Evolutionary conservation across 768 basidiomycete species (phyloP), one percentile per base, ranked within the genome.

Genomic region (Podaxis sp.): DNA sequence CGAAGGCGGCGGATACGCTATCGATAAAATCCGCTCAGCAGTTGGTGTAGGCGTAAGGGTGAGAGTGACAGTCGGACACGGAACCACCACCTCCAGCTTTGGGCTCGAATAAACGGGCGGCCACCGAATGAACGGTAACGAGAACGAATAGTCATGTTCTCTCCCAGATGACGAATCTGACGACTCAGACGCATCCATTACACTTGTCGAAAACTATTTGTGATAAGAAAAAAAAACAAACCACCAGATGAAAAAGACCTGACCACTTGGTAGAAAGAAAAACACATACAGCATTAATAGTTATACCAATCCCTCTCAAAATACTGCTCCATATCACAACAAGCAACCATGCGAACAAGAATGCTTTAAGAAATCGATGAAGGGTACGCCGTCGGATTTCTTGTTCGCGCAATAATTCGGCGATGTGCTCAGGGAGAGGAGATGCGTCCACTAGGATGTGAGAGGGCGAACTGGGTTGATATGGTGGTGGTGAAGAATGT

Each of bases 321-420:
- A 72, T 65, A 24, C 66, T 40, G 0, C 64, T 61, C 71, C 71
- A 72, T 8, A 72, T 22, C 28, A 69, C 12, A 26, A 71, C 48
- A 17, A 69, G 56, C 4, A 71, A 24, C 20, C 65, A 17, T 3
- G 72, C 71, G n/a, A 70, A 24, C 1, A 50, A 12, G 26, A 66
- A 69, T 1, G 72, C 66, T 6, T 48, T 63, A 7, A 66, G 5
- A 38, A 73, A 71, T 4, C 72, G 68, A 33, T 56, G 46, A 0
- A 66, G 41, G 2, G 68, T 56, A 1, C 54, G 52, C 2, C 44
- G 48, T 22, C 46, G 55, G 20, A 38, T 26, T 41, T 41, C 49
- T 37, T n/a, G 36, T 28, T 28, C 38, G 17, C 26, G 38, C 22
- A 38, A 37, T 20, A 8, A 8, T 41, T 10, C 15, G 3, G 12